phyloP scores from a whole-genome alignment of 1,139 yeast genomes.

The Scheffersomyces insectosa region DNA sequence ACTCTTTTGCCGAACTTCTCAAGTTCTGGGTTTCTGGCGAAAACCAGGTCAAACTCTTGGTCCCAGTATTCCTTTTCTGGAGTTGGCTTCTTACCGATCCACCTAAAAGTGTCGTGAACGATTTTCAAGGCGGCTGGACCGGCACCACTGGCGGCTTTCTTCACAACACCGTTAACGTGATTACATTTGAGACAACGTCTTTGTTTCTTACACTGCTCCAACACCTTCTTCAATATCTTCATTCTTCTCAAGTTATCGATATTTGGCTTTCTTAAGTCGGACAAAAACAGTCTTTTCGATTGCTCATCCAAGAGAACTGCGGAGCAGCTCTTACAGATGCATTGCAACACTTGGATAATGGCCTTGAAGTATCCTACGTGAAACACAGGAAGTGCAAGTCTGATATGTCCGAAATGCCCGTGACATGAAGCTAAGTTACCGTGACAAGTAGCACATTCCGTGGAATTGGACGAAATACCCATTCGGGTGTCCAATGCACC shows the following conservation, averaged over 20 bases:
- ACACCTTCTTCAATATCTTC: slow-evolving; percentile 77
- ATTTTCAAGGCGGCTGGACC: slow-evolving; percentile 93
- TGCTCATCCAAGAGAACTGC: slow-evolving; percentile 72
- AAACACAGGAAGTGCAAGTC: slow-evolving; percentile 91
- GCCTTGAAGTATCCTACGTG: slow-evolving; percentile 97
- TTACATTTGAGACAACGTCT: slow-evolving; percentile 87
- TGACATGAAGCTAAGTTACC: slow-evolving; percentile 94
- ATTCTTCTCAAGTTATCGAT: slow-evolving; percentile 89
- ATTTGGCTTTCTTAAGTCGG: slow-evolving; percentile 82
- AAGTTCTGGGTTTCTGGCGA: slow-evolving; percentile 76
- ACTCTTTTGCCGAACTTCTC: slow-evolving; percentile 86
- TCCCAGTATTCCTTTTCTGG: slow-evolving; percentile 89
- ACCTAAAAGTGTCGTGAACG: slow-evolving; percentile 93
- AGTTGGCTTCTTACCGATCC: slow-evolving; percentile 88
- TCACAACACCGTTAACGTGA: slow-evolving; percentile 92
- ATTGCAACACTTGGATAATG: slow-evolving; percentile 83
- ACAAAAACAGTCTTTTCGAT: slow-evolving; percentile 64
- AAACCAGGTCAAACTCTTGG: slow-evolving; percentile 73
- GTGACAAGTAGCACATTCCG: slow-evolving; percentile 87
- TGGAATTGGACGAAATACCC: slow-evolving; percentile 89
- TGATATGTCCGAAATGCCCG: slow-evolving; percentile 96
- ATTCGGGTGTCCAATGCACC: slow-evolving; percentile 92
- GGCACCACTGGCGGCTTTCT: slow-evolving; percentile 91
- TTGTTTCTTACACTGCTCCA: slow-evolving; percentile 94
- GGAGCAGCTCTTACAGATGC: slow-evolving; percentile 90